Base-by-base conservation (phyloP, 495 filamentous ascomycete genomes). In the Xylaria bambusicola region DNA sequence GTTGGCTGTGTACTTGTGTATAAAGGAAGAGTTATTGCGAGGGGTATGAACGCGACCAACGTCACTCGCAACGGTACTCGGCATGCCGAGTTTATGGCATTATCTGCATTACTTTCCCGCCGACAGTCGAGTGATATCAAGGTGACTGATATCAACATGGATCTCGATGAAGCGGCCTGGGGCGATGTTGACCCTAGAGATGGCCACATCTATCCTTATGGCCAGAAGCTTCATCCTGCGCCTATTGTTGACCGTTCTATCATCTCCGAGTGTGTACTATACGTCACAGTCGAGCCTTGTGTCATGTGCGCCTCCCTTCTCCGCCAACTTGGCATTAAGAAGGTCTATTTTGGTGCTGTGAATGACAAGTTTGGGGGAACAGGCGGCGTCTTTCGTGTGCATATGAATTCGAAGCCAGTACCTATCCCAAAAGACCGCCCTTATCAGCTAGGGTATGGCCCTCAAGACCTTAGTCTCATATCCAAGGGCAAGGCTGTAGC, bases 341-440 rank as follows among this genome's bases (percentile, higher is more conserved):
- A 82, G 52, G 94, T 98, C 2, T 97, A 90, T 73, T 98, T 90
- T 72, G 95, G 94, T n/a, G 95, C 92, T 58, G 79, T 85, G 46
- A 98, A 98, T 75, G 94, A 97, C 66, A 87, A 93, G 45, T 98
- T 98, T 76, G 94, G 94, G 15, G 94, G 94, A 27, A 95, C 90
- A 42, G 94, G 95, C 6, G 93, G 94, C 35, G 93, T 98, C 1
- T 81, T 98, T 66, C 84, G 82, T 29, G 79, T 98, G 26, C 92
- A 97, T 71, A 84, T 84, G 41, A 91, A 93, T 82, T 89, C 78
- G 12, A 62, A 64, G 60, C 74, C 52, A 4, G 63, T 62, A 24
- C 23, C 61, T 21, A 52, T 44, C 21, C 66, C 66, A 2, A 15
- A 27, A 20, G 62, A 58, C 45, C 61, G 63, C 2, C 65, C 66